phyloP scores from a whole-genome alignment of 495 filamentous ascomycete genomes.

The Lasiosphaeria hispida region DNA sequence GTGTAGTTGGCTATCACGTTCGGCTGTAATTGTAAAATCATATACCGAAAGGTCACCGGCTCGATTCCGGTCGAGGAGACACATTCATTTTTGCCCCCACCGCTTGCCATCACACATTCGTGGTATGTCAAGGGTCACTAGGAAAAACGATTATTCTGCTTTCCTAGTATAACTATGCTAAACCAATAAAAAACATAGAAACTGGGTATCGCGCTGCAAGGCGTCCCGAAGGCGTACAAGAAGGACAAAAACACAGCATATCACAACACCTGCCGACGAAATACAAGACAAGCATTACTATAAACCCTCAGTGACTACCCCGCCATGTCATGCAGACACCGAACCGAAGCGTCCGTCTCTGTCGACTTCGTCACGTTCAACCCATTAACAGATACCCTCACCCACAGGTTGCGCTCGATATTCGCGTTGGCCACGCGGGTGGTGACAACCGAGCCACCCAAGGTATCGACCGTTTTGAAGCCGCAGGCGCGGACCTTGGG shows the following conservation, averaged over 20 bases:
- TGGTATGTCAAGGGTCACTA: too few species aligned
- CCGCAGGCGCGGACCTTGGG: conserved; percentile 21
- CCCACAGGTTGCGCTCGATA: conserved; percentile 28
- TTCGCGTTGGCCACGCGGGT: conserved; percentile 21
- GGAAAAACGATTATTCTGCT: too few species aligned
- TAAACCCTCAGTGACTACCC: background rate
- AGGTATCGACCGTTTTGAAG: conserved; percentile 16
- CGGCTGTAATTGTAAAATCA: conserved; percentile 26
- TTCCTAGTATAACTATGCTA: too few species aligned
- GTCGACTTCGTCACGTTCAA: conserved; percentile 23
- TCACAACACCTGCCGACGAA: too few species aligned
- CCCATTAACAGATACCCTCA: conserved; percentile 25
- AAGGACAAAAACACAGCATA: too few species aligned
- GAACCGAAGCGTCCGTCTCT: conserved; percentile 24
- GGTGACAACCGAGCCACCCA: background rate
- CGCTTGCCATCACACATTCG: too few species aligned
- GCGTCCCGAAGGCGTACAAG: too few species aligned
- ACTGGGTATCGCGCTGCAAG: too few species aligned
- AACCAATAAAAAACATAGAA: too few species aligned
- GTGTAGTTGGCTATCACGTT: conserved; percentile 31
- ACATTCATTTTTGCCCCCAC: conserved; percentile 18
- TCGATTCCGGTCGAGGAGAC: conserved; percentile 32
- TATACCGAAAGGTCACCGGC: conserved; percentile 30
- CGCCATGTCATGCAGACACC: conserved; percentile 22
- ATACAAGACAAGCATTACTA: too few species aligned